phyloP scores from a whole-genome alignment of 2,329 filamentous ascomycete genomes.

The Ophioceras dolichostomum region DNA sequence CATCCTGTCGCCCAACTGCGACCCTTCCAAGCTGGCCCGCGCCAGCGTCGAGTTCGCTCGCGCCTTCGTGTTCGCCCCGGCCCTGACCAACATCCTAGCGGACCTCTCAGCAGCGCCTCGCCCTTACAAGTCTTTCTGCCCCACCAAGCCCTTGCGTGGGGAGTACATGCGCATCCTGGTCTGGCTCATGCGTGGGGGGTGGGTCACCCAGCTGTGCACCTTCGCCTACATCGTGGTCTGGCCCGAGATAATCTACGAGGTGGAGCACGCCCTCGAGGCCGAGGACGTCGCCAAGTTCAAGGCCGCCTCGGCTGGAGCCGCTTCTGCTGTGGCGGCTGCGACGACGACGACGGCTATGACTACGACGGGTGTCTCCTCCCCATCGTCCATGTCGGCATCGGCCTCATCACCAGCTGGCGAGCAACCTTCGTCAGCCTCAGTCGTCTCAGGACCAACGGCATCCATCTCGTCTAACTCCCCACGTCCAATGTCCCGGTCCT shows the following conservation, averaged over 20 bases:
- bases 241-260: constrained; percentile 70
- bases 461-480: no score
- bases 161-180: constrained; percentile 85
- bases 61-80: constrained; percentile 72
- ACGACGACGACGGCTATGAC: no score
- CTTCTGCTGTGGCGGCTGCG: neutral
- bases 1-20: constrained; percentile 81
- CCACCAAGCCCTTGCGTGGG: constrained; percentile 75
- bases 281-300: constrained; percentile 38
- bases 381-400: neutral
- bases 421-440: no score
- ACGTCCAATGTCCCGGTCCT: constrained; percentile 10
- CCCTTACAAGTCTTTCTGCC: constrained; percentile 73
- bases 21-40: constrained; percentile 56
- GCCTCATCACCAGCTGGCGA: neutral
- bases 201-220: constrained; percentile 86
- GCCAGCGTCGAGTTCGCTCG: constrained; percentile 63
- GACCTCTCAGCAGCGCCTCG: constrained; percentile 69
- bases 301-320: constrained; percentile 11
- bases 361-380: neutral
- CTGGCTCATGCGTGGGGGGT: constrained; percentile 84
- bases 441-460: no score
- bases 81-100: constrained; percentile 77
- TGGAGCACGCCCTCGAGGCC: constrained; percentile 57
- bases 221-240: constrained; percentile 83